Evolutionary conservation across 768 basidiomycete genomes (phyloP), one percentile per base, ranked within the genome.

Genomic region (Lepiota venenata): DNA sequence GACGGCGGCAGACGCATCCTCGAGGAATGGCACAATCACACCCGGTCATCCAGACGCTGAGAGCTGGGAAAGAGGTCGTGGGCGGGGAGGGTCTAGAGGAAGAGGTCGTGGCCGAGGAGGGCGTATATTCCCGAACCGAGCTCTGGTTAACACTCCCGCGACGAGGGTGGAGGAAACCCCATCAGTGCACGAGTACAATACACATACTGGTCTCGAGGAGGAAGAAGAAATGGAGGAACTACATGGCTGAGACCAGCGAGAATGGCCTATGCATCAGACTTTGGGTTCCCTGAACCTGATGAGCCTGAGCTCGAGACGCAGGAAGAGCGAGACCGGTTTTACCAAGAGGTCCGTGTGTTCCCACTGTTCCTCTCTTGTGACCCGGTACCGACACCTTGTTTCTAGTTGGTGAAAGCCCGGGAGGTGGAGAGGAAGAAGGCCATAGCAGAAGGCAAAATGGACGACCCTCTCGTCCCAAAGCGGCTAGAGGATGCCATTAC

Each of bases 401-500:
- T 35, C 48, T 56, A 87, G 90, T 71, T 92, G 58, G 82, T 87
- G 21, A 88, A 85, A 74, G 79, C 80, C 3, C 85, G 90, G 47
- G 88, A 92, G 61, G 64, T 67, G 2, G 91, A 91, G 63, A 74
- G 83, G 47, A 86, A 85, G 66, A 76, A 71, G 45, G 88, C 88
- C 14, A 93, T 97, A 50, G 77, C 84, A 0, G 82, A 87, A 35
- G 92, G 93, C 5, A 85, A 89, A 63, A 93, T 97, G 82, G 88
- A 91, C 58, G 92, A 93, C 64, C 94, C 93, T 0, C 64, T 79
- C 39, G 85, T 86, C 9, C 84, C 88, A 2, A 87, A 88, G 64
- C 79, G 87, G 12, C 77, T 97, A 2, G 91, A 91, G 60, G 87
- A 96, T 59, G 94, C 95, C 15, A 93, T 95, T 52, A 87, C 87